Evolutionary conservation across 495 filamentous ascomycete species (phyloP).

Genomic region (Aspergillus taichungensis): DNA sequence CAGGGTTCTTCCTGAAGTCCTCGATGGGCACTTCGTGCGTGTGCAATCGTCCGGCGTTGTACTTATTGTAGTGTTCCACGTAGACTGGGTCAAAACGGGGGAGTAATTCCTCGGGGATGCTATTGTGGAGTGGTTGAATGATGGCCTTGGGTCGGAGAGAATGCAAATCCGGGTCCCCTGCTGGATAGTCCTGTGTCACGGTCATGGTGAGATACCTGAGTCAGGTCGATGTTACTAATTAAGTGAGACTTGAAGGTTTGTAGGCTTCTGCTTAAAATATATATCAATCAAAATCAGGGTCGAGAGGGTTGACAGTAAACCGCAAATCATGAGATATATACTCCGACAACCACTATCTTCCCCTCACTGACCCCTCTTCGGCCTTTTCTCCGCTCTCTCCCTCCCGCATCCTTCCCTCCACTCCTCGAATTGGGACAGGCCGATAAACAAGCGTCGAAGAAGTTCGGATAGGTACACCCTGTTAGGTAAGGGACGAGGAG

Average conservation of each 20-base stretch:
- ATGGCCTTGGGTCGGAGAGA: slow-evolving; percentile 13
- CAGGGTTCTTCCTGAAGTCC: slow-evolving; percentile 34
- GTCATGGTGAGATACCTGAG: background rate
- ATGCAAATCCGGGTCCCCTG: slow-evolving; percentile 15
- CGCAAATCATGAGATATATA: no score
- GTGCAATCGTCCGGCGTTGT: slow-evolving; percentile 33
- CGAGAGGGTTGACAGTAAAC: no score
- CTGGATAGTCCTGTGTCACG: background rate
- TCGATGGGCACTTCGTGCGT: slow-evolving; percentile 36
- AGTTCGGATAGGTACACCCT: no score
- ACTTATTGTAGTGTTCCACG: slow-evolving; percentile 28
- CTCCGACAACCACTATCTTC: no score
- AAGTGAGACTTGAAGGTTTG: background rate
- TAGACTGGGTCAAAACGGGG: slow-evolving; percentile 27
- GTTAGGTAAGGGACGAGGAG: no score
- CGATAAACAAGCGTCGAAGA: no score
- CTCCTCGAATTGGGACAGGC: no score
- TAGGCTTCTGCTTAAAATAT: background rate
- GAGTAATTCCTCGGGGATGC: slow-evolving; percentile 24
- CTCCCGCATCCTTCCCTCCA: no score
- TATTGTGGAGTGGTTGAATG: slow-evolving; percentile 28
- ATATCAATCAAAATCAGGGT: background rate
- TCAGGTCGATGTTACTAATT: background rate
- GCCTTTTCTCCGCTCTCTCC: no score
- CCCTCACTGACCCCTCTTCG: no score